Evolutionary conservation across 768 basidiomycete genomes (phyloP), one percentile per base, ranked within the genome.

Genomic region (Coprinopsis cinerea): DNA sequence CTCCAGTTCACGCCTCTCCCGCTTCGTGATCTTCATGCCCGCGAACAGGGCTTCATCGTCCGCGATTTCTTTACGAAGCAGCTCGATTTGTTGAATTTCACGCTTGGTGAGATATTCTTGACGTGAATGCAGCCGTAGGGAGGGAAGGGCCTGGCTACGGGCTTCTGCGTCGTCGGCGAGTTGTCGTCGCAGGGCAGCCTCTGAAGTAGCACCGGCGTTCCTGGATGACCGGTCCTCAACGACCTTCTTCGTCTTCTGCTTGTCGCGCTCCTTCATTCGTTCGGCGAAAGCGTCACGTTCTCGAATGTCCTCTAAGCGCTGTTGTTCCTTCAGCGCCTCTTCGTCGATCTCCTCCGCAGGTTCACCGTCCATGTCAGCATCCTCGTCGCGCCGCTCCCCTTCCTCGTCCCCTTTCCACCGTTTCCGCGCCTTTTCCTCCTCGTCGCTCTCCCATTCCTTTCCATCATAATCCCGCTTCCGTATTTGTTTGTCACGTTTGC

Each of bases 91-190:
- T 66, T 99, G 96, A 28, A 88, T 72, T 72, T 99, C 96, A 60
- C 96, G 88, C 63, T 98, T 98, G 20, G 91, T 88, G 54, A 99
- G 77, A 61, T 99, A 99, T 65, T 94, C 91, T 63, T 98, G 89
- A 47, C 96, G 84, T 1, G 94, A 94, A 58, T 86, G 89, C 50
- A 88, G 73, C 35, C 96, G 83, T 5, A 98, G 74, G 11, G 82
- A 83, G 0, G 93, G 82, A 18, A 85, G 63, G 47, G 79, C 81
- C 44, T 60, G 51, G 2, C 57, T 56, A 40, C 82, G 78, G 25
- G 81, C 81, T 54, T 77, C 76, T 5, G 75, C 55, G 61, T 92
- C 87, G 56, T 96, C 91, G 15, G 88, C 93, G 3, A 97, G 73
- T 51, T 83, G 77, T 53, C 88, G 78, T 56, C 93, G 76, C 54